These are phyloP conservation scores for Lachancea meyersii DNA, from an alignment of 805 yeast species.

Conservation along the genomic window DNA sequence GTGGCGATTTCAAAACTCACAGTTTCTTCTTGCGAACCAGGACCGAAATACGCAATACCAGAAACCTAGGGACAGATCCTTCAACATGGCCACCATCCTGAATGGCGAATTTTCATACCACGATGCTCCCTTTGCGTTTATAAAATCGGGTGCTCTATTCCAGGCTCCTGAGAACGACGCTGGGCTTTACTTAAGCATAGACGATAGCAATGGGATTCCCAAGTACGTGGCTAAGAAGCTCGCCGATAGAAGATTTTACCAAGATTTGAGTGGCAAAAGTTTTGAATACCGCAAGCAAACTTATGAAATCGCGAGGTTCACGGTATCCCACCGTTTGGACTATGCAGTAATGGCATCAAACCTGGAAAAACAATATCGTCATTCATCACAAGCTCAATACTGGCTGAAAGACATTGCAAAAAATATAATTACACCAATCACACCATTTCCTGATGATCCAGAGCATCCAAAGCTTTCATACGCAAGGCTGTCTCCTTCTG, in stretches of 20 bases:
- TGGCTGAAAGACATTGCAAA: slow-evolving; percentile 52
- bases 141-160: slow-evolving; percentile 20
- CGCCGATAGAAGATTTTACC: slow-evolving; percentile 19
- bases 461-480: slow-evolving; percentile 32
- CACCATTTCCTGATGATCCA: slow-evolving; percentile 18
- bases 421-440: slow-evolving; percentile 31
- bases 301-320: slow-evolving; percentile 36
- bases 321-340: slow-evolving; percentile 41
- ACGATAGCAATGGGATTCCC: slow-evolving; percentile 10
- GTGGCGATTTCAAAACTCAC: not conserved
- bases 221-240: slow-evolving; percentile 31
- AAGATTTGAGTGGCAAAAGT: slow-evolving; percentile 23
- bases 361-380: slow-evolving; percentile 51
- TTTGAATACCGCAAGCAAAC: slow-evolving; percentile 40
- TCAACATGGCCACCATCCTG: slow-evolving; percentile 21
- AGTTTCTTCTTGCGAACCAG: not conserved
- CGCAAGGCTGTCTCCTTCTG: slow-evolving; percentile 57
- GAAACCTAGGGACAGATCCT: slow-evolving; percentile 1
- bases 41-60: not conserved
- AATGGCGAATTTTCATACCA: slow-evolving; percentile 23
- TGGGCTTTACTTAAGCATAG: slow-evolving; percentile 36
- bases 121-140: slow-evolving; percentile 23
- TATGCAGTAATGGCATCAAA: slow-evolving; percentile 55
- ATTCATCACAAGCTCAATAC: slow-evolving; percentile 55
- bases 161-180: slow-evolving; percentile 36